Evolutionary conservation across 768 basidiomycete species (phyloP).

Genomic region (Kwoniella europaea): DNA sequence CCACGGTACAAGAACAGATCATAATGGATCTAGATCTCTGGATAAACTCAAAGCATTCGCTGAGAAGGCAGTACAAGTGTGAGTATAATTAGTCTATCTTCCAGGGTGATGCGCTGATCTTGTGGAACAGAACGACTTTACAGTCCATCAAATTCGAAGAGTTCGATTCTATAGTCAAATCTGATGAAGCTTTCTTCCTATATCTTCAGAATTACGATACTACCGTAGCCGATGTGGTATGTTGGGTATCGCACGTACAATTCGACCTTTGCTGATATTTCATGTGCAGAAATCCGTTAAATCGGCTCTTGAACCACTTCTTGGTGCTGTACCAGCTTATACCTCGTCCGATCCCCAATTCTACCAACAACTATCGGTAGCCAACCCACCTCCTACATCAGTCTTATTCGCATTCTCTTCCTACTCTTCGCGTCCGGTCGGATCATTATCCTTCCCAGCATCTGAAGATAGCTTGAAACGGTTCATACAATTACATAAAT

Average conservation of each 20-base stretch:
- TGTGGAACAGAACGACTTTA: conserved; percentile 30
- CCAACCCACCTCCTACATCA: conserved; percentile 52
- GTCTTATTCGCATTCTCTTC: conserved; percentile 70
- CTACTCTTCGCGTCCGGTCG: conserved; percentile 65
- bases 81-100: conserved; percentile 51
- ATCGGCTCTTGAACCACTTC: conserved; percentile 64
- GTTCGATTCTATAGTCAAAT: conserved; percentile 54
- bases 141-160: conserved; percentile 45
- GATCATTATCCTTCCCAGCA: conserved; percentile 35
- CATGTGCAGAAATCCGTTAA: conserved; percentile 62
- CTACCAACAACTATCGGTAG: conserved; percentile 49
- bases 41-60: conserved; percentile 75
- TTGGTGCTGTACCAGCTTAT: conserved; percentile 65
- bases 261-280: not conserved
- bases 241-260: conserved; percentile 42
- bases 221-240: conserved; percentile 53
- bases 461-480: conserved; percentile 57
- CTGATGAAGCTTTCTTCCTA: conserved; percentile 67
- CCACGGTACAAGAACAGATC: conserved; percentile 71
- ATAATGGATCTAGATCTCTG: conserved; percentile 72
- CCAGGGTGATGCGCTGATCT: conserved; percentile 11
- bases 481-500: conserved; percentile 73
- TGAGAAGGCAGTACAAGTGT: conserved; percentile 75
- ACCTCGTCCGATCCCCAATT: conserved; percentile 59
- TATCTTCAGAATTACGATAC: conserved; percentile 62